These are phyloP conservation scores for Kokia cookei DNA, from an alignment of 441 rosid species.

Conservation along the genomic window DNA sequence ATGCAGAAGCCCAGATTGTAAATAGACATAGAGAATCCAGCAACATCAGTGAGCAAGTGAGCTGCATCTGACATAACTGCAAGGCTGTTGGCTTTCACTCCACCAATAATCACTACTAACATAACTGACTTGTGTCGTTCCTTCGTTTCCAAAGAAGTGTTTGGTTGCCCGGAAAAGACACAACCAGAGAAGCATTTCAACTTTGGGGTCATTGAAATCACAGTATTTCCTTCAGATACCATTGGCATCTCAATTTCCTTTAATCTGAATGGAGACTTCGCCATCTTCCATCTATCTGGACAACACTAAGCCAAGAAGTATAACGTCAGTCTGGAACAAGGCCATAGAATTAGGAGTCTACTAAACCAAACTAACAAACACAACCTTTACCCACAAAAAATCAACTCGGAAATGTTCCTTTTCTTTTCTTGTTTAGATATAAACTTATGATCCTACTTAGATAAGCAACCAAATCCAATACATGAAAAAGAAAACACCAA, in stretches of 20 bases:
- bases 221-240: constrained; percentile 20
- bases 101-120: constrained; percentile 59
- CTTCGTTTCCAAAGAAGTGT: constrained; percentile 27
- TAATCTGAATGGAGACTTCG: constrained; percentile 30
- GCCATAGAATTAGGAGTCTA: too few relatives aligned
- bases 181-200: constrained; percentile 27
- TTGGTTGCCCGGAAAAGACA: constrained; percentile 42
- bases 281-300: constrained; percentile 47
- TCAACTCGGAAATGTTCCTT: too few relatives aligned
- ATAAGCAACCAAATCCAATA: too few relatives aligned
- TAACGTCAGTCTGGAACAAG: too few relatives aligned
- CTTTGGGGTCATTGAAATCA: constrained; percentile 18
- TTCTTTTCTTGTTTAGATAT: too few relatives aligned
- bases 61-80: constrained; percentile 74
- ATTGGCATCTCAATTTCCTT: constrained; percentile 35
- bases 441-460: too few relatives aligned
- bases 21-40: constrained; percentile 52
- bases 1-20: constrained; percentile 56
- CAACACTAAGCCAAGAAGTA: neutral
- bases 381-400: too few relatives aligned
- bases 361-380: too few relatives aligned
- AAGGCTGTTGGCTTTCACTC: constrained; percentile 70
- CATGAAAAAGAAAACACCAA: too few relatives aligned
- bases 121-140: constrained; percentile 52
- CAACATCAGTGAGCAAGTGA: constrained; percentile 58